phyloP scores from a whole-genome alignment of 768 basidiomycete species.

The Rhizopogon vulgaris region DNA sequence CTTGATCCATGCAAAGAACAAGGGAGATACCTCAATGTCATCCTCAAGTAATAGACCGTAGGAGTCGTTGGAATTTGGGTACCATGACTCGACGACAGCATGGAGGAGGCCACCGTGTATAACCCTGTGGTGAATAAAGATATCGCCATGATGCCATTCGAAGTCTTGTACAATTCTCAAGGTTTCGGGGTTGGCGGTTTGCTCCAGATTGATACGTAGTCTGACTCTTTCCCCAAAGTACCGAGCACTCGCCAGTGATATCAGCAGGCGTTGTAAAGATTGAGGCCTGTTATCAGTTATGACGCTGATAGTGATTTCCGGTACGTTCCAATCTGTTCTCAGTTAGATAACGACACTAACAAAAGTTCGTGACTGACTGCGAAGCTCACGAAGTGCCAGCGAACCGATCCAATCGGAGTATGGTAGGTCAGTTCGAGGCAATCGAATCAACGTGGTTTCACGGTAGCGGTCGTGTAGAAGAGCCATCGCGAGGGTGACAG shows the following conservation, averaged over 20 bases:
- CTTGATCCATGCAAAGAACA: conserved; percentile 84
- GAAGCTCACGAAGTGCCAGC: conserved; percentile 51
- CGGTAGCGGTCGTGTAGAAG: conserved; percentile 16
- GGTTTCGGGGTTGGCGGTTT: conserved; percentile 62
- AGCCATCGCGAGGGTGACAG: conserved; percentile 13
- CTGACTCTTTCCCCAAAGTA: conserved; percentile 68
- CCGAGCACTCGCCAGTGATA: conserved; percentile 48
- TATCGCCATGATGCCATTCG: conserved; percentile 54
- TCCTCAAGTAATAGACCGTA: conserved; percentile 83
- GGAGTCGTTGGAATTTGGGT: conserved; percentile 62
- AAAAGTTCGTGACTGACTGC: conserved; percentile 34
- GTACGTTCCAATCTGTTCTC: conserved; percentile 64
- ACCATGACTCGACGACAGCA: conserved; percentile 88
- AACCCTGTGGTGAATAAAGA: conserved; percentile 65
- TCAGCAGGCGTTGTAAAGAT: conserved; percentile 63
- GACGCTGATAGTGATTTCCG: conserved; percentile 62
- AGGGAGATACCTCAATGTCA: conserved; percentile 77
- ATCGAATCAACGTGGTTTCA: conserved; percentile 31
- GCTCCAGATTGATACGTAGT: conserved; percentile 70
- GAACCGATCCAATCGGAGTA: conserved; percentile 59
- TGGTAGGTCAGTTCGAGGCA: conserved; percentile 44
- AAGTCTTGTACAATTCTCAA: conserved; percentile 42
- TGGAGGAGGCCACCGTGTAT: conserved; percentile 76
- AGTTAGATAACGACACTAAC: conserved; percentile 1
- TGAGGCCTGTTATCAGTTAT: conserved; percentile 73